Conservation (phyloP, 2,329 filamentous ascomycete genomes). For the Microascus cirrosus region DNA sequence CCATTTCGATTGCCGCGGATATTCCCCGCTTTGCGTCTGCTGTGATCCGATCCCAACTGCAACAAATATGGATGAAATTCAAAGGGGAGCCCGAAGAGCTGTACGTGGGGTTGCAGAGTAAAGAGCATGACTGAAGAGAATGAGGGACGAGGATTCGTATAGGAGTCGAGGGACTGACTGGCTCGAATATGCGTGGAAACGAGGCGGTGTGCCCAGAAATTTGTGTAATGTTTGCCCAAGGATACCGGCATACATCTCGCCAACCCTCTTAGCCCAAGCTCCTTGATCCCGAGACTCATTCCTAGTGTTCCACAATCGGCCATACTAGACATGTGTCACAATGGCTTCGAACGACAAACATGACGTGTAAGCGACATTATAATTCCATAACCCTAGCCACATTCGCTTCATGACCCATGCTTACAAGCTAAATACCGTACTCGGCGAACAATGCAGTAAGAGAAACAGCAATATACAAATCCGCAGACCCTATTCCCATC, state of each 20-base stretch:
- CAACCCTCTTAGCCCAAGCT: background rate
- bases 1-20: background rate
- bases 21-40: background rate
- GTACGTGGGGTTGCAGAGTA: background rate
- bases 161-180: background rate
- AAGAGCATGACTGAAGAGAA: background rate
- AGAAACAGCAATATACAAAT: background rate
- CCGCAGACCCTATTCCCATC: background rate
- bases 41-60: background rate
- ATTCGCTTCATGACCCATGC: background rate
- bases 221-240: background rate
- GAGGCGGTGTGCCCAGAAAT: background rate
- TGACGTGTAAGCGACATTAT: background rate
- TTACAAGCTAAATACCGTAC: background rate
- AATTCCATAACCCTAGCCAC: background rate
- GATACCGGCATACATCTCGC: background rate
- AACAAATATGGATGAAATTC: no score
- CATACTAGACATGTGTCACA: background rate
- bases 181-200: background rate
- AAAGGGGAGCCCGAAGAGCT: no score
- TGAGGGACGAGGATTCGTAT: background rate
- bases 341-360: background rate
- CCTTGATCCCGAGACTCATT: background rate
- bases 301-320: background rate
- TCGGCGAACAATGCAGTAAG: background rate